Conservation (phyloP, 192 early-diverging fungal genomes). For the Gigaspora rosea region DNA sequence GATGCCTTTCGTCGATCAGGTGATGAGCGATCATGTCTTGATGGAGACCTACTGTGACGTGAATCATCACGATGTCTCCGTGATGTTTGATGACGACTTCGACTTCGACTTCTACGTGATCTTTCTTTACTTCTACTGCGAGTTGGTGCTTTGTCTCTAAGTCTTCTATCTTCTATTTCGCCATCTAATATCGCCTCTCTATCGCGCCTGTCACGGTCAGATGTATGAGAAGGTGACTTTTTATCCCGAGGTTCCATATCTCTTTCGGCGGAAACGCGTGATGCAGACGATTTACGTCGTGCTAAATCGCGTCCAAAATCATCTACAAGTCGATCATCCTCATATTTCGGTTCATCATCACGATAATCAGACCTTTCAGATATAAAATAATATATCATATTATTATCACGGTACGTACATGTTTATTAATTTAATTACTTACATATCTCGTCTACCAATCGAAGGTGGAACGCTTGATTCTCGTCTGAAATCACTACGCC, state of each 20-base stretch:
- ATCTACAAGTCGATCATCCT: conserved; percentile 19
- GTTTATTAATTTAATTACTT: background rate
- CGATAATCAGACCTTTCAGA: conserved; percentile 1
- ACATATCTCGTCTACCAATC: conserved; percentile 1
- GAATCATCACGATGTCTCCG: background rate
- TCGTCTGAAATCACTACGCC: conserved; percentile 3
- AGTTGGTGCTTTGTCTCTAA: conserved; percentile 1
- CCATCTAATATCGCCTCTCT: background rate
- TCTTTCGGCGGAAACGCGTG: background rate
- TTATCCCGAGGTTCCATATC: background rate
- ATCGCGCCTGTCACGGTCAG: conserved; percentile 23
- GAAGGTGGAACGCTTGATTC: conserved; percentile 5
- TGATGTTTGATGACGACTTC: background rate
- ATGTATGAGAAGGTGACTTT: conserved; percentile 10
- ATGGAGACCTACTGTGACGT: conserved; percentile 1
- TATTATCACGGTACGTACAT: background rate
- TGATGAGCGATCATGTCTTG: background rate
- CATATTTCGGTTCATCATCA: conserved; percentile 21
- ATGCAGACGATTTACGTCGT: conserved; percentile 20
- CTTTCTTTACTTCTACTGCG: conserved; percentile 27
- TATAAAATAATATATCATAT: conserved; percentile 3
- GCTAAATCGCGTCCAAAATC: conserved; percentile 24
- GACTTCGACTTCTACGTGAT: background rate
- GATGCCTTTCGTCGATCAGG: background rate
- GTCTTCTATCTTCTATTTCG: conserved; percentile 13